phyloP scores from a whole-genome alignment of 257 asterid species.

The Petunia secreta region DNA sequence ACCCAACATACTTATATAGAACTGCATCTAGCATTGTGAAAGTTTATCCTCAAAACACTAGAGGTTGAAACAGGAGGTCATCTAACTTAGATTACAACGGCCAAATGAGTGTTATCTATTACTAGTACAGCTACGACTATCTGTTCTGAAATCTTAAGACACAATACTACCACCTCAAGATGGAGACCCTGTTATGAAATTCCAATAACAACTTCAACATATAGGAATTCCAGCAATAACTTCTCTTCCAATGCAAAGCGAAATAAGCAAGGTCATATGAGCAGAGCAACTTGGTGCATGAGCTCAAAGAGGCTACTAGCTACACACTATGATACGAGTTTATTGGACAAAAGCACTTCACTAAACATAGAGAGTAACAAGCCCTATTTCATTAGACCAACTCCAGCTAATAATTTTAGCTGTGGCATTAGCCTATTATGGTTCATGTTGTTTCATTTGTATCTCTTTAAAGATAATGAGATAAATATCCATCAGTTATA shows the following conservation, averaged over 20 bases:
- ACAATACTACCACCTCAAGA: background rate
- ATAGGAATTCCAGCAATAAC: background rate
- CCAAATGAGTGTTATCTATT: slow-evolving; percentile 6
- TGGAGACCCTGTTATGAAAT: slow-evolving; percentile 6
- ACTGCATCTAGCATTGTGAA: background rate
- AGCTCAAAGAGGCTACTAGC: slow-evolving; percentile 13
- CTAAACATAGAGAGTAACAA: background rate
- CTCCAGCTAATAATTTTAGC: background rate
- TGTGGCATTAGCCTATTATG: background rate
- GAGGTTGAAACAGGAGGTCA: background rate
- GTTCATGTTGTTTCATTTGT: background rate
- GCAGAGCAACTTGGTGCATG: background rate
- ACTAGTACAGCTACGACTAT: background rate
- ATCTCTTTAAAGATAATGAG: background rate
- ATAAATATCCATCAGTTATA: background rate
- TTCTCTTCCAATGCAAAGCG: slow-evolving; percentile 18
- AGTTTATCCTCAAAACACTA: background rate
- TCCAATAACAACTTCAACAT: background rate
- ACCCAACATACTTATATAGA: background rate
- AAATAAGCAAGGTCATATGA: slow-evolving; percentile 10
- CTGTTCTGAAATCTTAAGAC: slow-evolving; percentile 20
- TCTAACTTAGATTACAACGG: background rate
- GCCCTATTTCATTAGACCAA: background rate
- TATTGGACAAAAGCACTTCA: background rate
- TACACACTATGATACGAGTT: background rate